phyloP scores from a whole-genome alignment of 2,329 filamentous ascomycete species.

The Fusarium veterinarium region DNA sequence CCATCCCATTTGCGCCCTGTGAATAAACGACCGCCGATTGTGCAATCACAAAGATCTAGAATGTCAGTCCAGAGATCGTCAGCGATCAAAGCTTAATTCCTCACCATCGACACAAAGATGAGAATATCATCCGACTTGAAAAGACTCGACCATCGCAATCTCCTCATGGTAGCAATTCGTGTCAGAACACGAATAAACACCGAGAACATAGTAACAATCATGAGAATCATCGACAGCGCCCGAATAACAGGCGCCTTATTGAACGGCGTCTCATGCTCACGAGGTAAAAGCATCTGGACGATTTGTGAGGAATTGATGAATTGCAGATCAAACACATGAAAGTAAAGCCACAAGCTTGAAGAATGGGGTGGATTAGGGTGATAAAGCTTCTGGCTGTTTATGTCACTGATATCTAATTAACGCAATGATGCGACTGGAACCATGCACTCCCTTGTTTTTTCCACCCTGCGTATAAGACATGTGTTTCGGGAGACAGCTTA shows the following conservation, averaged over 20 bases:
- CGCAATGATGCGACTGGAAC: background rate
- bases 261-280: conserved; percentile 24
- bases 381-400: background rate
- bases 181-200: conserved; percentile 12
- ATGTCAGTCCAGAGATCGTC: background rate
- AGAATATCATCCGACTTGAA: conserved; percentile 8
- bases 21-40: conserved; percentile 1
- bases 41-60: background rate
- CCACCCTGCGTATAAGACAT: background rate
- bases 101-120: conserved; percentile 5
- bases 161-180: background rate
- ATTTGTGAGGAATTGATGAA: background rate
- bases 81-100: background rate
- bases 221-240: conserved; percentile 17
- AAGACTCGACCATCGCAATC: background rate
- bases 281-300: conserved; percentile 8
- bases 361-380: background rate
- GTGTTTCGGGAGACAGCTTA: background rate
- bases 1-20: conserved; percentile 1
- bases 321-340: background rate
- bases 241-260: conserved; percentile 16
- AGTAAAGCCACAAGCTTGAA: background rate
- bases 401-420: background rate
- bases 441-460: background rate
- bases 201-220: conserved; percentile 3